Evolutionary conservation across 129 eudicot species (phyloP), one percentile per base, ranked within the genome.

Genomic region (Calendula officinalis): DNA sequence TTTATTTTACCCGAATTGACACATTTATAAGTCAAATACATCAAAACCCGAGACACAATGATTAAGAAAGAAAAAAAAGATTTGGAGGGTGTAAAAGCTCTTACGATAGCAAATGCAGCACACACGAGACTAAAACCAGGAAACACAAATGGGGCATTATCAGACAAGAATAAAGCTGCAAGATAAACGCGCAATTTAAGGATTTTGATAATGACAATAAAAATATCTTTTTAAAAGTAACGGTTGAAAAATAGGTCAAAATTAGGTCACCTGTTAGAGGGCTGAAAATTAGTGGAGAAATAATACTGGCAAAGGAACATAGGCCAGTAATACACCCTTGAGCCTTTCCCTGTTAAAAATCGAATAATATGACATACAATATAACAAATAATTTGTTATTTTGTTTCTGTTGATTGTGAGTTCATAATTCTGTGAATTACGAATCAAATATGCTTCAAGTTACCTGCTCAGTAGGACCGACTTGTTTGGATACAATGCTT

Each of bases 51-150:
- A 32, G 15, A 40, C 8, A 40, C 4, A 16, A 14, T 0, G 8
- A 61, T 22, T 47, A 4, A 54, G 30, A 72, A 3, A 52, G n/a
- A 61, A 9, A 35, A 6, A 55, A 55, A 42, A 72, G 16, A 22
- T 36, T 44, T 8, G 37, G 39, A 64, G 47, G 44, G 15, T 65
- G 8, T 27, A 0, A 37, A 69, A 34, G 59, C 7, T 70, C 85
- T 83, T 81, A 86, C 95, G 73, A 72, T 74, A 55, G 57, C 66
- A 54, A 90, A 69, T 54, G 82, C 82, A 56, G 90, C 78, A 42
- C 86, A 83, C 81, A 83, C 76, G 51, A 90, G 55, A 73, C 97
- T 83, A 75, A 89, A 86, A 60, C 97, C 97, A 53, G 97, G 95
- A 84, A 90, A 90, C 68, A 74, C 81, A 55, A 90, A 90, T 30